Evolutionary conservation across 2,329 filamentous ascomycete species (phyloP).

Genomic region (Cordyceps fumosorosea): DNA sequence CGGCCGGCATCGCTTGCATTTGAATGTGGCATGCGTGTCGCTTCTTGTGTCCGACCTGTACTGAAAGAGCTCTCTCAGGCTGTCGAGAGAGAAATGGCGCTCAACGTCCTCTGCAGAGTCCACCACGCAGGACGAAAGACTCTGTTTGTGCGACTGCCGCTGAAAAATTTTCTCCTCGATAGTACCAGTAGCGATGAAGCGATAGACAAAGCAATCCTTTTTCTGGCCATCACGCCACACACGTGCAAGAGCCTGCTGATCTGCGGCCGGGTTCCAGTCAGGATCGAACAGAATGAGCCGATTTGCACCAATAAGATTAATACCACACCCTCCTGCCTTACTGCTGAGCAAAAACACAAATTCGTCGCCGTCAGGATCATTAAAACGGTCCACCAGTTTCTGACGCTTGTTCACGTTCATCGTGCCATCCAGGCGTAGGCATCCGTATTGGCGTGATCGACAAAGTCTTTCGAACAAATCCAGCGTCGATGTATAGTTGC

Average conservation of each 20-base stretch:
- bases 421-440: conserved; percentile 83
- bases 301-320: conserved; percentile 93
- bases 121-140: conserved; percentile 89
- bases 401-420: conserved; percentile 98
- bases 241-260: conserved; percentile 92
- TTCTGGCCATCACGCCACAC: conserved; percentile 99
- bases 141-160: conserved; percentile 96
- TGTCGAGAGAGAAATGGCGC: conserved; percentile 89
- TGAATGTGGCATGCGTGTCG: conserved; percentile 98
- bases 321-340: conserved; percentile 92
- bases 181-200: conserved; percentile 96
- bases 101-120: conserved; percentile 96
- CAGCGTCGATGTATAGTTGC: conserved; percentile 94
- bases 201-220: conserved; percentile 98
- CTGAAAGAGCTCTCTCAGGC: conserved; percentile 86
- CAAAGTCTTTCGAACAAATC: conserved; percentile 92
- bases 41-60: conserved; percentile 78
- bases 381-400: conserved; percentile 96
- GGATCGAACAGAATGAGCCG: conserved; percentile 93
- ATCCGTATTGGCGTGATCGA: conserved; percentile 76
- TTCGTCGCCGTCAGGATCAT: conserved; percentile 81
- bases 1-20: conserved; percentile 88
- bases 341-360: conserved; percentile 95
- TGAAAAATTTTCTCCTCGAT: conserved; percentile 99
- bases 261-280: conserved; percentile 95